Base-by-base conservation (phyloP, 1,284 basidiomycete species). In the Pulchroboletus neoregius region DNA sequence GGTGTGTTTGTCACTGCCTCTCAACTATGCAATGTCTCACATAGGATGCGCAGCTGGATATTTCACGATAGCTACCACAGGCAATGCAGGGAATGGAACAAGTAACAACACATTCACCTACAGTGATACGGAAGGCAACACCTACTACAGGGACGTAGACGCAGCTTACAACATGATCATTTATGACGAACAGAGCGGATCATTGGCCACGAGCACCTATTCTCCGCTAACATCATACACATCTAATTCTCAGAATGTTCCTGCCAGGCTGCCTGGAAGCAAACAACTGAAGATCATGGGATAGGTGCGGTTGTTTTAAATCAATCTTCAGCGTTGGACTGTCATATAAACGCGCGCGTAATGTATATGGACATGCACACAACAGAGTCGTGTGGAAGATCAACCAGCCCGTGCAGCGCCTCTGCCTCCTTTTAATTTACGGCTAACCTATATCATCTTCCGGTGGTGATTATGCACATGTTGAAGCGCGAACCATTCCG, bases 31-130 rank as follows among this genome's bases (percentile, higher is more conserved):
- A 18, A 41, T 11, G n/a, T 41, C 46, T 49, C 23, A 46, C 23
- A 18, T 27, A 13, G 15, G 27, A 23, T 37, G 12, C 33, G 12
- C 49, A 83, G 82, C 65, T 51, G 83, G 79, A 11, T 78, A 78
- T 65, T 81, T 81, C 66, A 67, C 67, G 11, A 51, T 71, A 0
- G 59, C 72, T 0, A 50, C 72, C 6, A 65, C 66, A 1, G 76
- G 79, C 23, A 58, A 49, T 20, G 5, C 50, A 16, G 84, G 81
- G 0, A 85, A 84, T 50, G 85, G 84, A 32, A 84, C 81, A 2
- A 86, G 71, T 62, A 78, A 75, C 62, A 87, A 88, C 62, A 76
- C 74, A 8, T 80, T 88, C 64, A 66, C 61, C 36, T 90, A 88
- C 57, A 52, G 61, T 9, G 84, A 89, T 60, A 53, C 60, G 18